A percentile compares a stretch with the other conserved stretches of the same genome.
These are phyloP conservation scores for Populus trichocarpa DNA, from an alignment of 441 rosid species.

Conservation along the genomic window DNA sequence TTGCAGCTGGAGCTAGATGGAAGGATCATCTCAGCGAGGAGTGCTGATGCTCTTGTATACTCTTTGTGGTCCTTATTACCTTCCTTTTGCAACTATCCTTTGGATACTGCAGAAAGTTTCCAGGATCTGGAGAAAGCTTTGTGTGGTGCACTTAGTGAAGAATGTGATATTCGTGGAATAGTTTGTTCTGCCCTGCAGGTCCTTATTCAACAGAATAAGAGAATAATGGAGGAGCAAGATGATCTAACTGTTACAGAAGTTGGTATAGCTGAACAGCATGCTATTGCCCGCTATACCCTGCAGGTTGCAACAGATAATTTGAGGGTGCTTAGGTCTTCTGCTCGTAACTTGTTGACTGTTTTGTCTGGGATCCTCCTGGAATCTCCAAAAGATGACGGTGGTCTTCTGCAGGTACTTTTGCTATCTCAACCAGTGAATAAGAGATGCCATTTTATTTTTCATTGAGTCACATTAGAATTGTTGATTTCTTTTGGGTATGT, in stretches of 20 bases:
- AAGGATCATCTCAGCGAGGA: slow-evolving; percentile 53
- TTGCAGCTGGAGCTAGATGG: slow-evolving; percentile 81
- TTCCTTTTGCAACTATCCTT: slow-evolving; percentile 83
- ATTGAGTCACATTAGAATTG: not conserved
- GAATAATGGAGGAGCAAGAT: slow-evolving; percentile 38
- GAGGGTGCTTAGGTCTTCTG: slow-evolving; percentile 51
- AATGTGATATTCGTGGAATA: slow-evolving; percentile 59
- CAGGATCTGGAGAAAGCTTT: slow-evolving; percentile 51
- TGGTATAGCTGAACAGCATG: slow-evolving; percentile 47
- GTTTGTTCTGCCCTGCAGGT: slow-evolving; percentile 75
- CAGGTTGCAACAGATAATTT: slow-evolving; percentile 58
- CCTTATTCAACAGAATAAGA: slow-evolving; percentile 71
- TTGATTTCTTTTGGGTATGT: not conserved
- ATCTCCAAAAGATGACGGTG: slow-evolving; percentile 79
- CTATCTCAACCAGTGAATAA: not conserved
- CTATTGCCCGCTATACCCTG: slow-evolving; percentile 47
- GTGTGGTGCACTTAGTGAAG: slow-evolving; percentile 56
- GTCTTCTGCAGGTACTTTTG: slow-evolving; percentile 71
- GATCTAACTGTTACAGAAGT: slow-evolving; percentile 31
- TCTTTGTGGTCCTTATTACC: slow-evolving; percentile 91
- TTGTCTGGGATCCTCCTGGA: slow-evolving; percentile 60
- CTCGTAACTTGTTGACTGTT: slow-evolving; percentile 55
- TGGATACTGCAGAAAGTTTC: slow-evolving; percentile 74
- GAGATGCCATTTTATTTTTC: not conserved
- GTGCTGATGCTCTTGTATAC: slow-evolving; percentile 64